Conservation (phyloP, 805 yeast genomes). For the Barnettozyma sp. region DNA sequence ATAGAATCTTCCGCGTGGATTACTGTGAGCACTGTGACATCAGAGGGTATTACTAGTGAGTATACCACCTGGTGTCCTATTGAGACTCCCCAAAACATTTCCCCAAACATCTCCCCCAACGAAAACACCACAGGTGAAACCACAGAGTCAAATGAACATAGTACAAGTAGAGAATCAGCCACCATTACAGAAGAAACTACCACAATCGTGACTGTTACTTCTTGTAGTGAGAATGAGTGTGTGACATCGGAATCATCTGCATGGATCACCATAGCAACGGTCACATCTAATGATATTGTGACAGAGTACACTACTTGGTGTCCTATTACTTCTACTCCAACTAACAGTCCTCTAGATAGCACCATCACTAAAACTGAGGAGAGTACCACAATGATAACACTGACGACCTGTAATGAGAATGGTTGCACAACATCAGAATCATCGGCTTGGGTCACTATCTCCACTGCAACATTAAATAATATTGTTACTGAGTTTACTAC, state of each 20-base stretch:
- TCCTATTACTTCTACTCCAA: conserved; percentile 23
- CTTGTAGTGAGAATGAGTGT: conserved; percentile 17
- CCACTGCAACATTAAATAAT: conserved; percentile 25
- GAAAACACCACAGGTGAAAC: background rate
- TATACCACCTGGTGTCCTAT: conserved; percentile 34
- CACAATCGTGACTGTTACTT: conserved; percentile 12
- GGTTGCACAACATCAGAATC: too few species aligned
- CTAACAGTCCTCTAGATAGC: background rate
- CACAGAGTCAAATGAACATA: background rate
- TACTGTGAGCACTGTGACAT: conserved; percentile 20
- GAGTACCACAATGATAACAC: too few species aligned
- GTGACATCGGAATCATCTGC: conserved; percentile 26
- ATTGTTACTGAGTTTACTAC: conserved; percentile 34
- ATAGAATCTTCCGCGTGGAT: conserved; percentile 22
- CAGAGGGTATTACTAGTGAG: conserved; percentile 23
- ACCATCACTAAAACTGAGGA: too few species aligned
- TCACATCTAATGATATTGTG: conserved; percentile 23
- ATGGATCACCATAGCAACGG: conserved; percentile 20
- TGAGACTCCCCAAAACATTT: conserved; percentile 1
- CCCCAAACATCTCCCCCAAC: background rate
- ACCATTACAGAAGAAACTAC: conserved; percentile 3
- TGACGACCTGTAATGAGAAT: too few species aligned
- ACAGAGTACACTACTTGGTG: conserved; percentile 32
- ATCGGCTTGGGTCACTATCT: conserved; percentile 29
- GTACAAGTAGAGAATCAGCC: background rate